Base-by-base conservation (phyloP, 2,329 filamentous ascomycete species). In the Rhynchosporium graminicola region DNA sequence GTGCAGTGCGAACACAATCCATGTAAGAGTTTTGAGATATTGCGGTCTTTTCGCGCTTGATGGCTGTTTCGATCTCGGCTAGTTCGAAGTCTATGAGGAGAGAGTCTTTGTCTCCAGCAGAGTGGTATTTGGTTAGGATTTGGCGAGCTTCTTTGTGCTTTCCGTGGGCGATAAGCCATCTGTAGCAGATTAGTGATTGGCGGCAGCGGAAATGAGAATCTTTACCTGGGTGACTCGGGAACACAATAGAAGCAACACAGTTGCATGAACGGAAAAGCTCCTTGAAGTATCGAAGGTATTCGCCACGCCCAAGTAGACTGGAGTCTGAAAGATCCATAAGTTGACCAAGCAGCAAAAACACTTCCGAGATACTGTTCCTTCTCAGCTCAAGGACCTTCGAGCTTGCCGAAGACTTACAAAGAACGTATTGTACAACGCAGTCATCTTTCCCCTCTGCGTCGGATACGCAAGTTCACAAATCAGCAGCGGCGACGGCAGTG, bases 51-150 rank as follows among this genome's bases (percentile, higher is more conserved):
- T 83, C 80, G 15, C 79, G 62, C 42, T 72, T 70, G 28, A 83
- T 75, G 3, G 79, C 79, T 62, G 78, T 75, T 57, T 75, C 75
- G 66, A 84, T 83, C 67, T 84, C 81, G 4, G 75, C 70, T 60
- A 78, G 79, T 62, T 82, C 79, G 62, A 81, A 77, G 62, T 81
- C 76, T 2, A 83, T 79, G 29, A 77, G 74, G 8, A 78, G 57
- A 8, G 70, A 74, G 20, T 71, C 71, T 26, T 29, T 29, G 61
- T 82, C 77, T 26, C 80, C 80, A 38, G 78, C 78, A 47, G 79
- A 80, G 63, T 84, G 82, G 59, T 82, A 80, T 31, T 83, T 79
- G n/a, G 78, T 77, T 3, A 87, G 79, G 2, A 85, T 76, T 1
- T 72, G 72, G 0, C 80, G 75, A 3, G 83, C 83, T 62, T 84